These are phyloP conservation scores for Flaveria bidentis DNA, from an alignment of 129 eudicot genomes.

Conservation along the genomic window DNA sequence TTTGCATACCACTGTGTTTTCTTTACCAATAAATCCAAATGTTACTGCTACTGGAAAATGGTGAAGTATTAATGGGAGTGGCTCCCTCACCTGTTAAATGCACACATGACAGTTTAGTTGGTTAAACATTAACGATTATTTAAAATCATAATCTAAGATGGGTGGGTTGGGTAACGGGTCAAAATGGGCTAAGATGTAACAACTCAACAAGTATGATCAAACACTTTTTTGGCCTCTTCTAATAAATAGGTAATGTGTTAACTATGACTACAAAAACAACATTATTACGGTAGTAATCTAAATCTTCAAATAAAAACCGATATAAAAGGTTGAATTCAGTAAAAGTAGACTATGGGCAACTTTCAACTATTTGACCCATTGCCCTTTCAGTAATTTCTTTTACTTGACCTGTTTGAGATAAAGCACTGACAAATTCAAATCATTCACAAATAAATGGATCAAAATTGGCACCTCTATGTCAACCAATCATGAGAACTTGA, in stretches of 20 bases:
- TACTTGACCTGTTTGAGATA: background rate
- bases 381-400: background rate
- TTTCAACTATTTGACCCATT: background rate
- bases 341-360: background rate
- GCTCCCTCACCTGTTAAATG: conserved; percentile 68
- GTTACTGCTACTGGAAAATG: conserved; percentile 93
- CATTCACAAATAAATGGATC: background rate
- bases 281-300: background rate
- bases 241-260: background rate
- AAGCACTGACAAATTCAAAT: background rate
- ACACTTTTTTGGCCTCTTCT: background rate
- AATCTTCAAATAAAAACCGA: background rate
- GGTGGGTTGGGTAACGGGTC: background rate
- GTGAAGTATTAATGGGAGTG: conserved; percentile 80
- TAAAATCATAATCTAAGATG: background rate
- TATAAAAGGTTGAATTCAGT: background rate
- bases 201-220: background rate
- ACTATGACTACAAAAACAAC: background rate
- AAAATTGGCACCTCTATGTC: background rate
- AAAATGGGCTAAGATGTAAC: background rate
- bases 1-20: conserved; percentile 64
- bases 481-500: background rate
- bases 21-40: conserved; percentile 73
- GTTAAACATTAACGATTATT: background rate
- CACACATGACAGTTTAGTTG: background rate